phyloP scores from a whole-genome alignment of 768 basidiomycete species.

The Pleurotus pulmonarius region DNA sequence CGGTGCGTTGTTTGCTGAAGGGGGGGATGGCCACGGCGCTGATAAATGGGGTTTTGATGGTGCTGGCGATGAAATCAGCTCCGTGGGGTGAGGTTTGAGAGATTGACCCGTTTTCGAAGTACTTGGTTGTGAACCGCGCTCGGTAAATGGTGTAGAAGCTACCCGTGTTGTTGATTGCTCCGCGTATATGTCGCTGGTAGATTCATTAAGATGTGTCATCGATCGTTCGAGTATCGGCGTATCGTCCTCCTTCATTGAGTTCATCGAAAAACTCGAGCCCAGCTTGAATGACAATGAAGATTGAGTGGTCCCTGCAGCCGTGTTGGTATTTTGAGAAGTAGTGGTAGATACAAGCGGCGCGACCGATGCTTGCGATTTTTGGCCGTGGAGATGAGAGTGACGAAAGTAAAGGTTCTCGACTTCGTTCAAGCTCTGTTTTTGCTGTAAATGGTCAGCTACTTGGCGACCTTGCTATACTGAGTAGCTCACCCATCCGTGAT shows the following conservation, averaged over 20 bases:
- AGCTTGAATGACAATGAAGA: constrained; percentile 26
- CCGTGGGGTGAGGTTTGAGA: constrained; percentile 14
- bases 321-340: neutral
- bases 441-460: constrained; percentile 32
- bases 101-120: constrained; percentile 14
- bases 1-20: neutral
- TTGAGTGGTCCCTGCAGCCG: constrained; percentile 9
- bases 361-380: constrained; percentile 24
- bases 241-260: constrained; percentile 2
- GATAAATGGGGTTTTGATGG: neutral
- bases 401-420: constrained; percentile 83
- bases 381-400: constrained; percentile 52
- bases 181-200: constrained; percentile 8
- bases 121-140: constrained; percentile 17
- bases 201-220: neutral
- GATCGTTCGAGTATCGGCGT: neutral
- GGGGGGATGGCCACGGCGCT: constrained; percentile 2
- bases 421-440: constrained; percentile 76
- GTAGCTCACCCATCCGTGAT: constrained; percentile 71
- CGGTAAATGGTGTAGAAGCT: neutral
- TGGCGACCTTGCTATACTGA: neutral
- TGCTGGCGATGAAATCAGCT: neutral
- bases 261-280: constrained; percentile 9
- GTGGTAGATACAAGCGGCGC: constrained; percentile 7
- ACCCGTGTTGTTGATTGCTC: neutral